phyloP scores from a whole-genome alignment of 257 asterid species.

The Nicotiana undulata region DNA sequence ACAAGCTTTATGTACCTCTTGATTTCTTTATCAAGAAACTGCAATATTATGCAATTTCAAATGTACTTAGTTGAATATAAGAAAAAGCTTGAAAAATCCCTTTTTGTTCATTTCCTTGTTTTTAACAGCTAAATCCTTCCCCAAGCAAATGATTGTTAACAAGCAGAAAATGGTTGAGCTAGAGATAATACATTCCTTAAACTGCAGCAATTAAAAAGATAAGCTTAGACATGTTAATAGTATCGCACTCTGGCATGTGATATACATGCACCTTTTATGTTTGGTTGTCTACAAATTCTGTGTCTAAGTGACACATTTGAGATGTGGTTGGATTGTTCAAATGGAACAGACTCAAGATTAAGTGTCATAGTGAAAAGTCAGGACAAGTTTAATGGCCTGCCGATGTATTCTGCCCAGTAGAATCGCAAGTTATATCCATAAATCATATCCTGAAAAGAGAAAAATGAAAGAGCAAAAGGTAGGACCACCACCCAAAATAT shows the following conservation, averaged over 20 bases:
- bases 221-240: neutral
- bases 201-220: neutral
- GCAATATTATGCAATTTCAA: neutral
- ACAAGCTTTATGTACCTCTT: neutral
- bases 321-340: no score
- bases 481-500: slow-evolving; percentile 2
- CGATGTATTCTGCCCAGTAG: no score
- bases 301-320: no score
- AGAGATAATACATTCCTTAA: neutral
- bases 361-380: no score
- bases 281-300: no score
- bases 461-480: neutral
- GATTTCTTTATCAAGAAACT: neutral
- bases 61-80: neutral
- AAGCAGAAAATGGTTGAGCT: neutral
- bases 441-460: neutral
- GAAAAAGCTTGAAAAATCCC: neutral
- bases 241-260: no score
- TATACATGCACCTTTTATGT: no score
- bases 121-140: neutral
- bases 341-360: no score
- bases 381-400: no score
- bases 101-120: no score
- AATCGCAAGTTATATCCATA: neutral
- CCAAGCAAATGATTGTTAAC: neutral